Conservation (phyloP, 257 asterid genomes). For the Verbascum thapsus region DNA sequence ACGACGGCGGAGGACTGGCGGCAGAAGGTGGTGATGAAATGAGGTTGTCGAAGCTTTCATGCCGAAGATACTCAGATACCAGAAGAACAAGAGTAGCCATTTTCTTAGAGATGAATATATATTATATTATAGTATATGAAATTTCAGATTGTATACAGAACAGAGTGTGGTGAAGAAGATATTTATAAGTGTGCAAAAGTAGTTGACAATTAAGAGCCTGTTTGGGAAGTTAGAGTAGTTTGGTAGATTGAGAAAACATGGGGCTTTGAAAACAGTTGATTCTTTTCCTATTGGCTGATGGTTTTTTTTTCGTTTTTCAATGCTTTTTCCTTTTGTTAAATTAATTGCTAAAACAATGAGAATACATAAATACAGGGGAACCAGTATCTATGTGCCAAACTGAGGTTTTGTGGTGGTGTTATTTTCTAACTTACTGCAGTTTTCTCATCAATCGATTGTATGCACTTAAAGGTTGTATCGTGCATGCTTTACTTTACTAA, state of each 20-base stretch:
- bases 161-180: not conserved
- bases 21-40: constrained; percentile 25
- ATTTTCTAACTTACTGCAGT: no score
- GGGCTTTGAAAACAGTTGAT: constrained; percentile 20
- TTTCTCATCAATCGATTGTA: no score
- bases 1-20: constrained; percentile 17
- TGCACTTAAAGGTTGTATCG: no score
- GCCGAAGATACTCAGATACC: constrained; percentile 54
- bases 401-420: no score
- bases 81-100: constrained; percentile 76
- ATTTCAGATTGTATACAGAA: no score
- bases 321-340: no score
- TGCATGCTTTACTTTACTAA: no score
- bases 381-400: no score
- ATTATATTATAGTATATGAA: no score
- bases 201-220: no score
- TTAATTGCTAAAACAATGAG: no score
- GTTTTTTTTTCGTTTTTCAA: constrained; percentile 13
- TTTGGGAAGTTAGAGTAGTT: not conserved
- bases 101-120: not conserved
- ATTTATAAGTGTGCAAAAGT: constrained; percentile 26
- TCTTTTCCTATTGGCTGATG: not conserved
- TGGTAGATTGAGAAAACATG: constrained; percentile 20
- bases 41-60: constrained; percentile 43
- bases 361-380: no score